Evolutionary conservation across 116 monocot species (phyloP), one percentile per base, ranked within the genome.

Genomic region (Iris pallida): DNA sequence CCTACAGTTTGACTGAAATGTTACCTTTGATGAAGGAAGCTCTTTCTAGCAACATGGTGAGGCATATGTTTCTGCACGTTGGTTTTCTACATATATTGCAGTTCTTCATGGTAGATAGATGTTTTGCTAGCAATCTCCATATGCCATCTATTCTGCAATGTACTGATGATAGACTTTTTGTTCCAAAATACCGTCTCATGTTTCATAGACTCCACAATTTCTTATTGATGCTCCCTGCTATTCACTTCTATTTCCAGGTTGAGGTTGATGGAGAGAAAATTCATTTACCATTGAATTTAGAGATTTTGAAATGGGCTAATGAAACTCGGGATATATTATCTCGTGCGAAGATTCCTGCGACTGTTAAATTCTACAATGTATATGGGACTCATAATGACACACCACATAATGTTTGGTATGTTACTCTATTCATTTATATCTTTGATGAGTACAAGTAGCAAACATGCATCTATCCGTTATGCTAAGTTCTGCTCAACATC

Each of bases 301-400:
- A 99, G 14, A 93, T 93, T 55, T 75, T 99, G 72, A 82, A 80
- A 72, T 93, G 88, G 99, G 90, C 99, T 61, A 83, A 76, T 68
- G 78, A 93, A 71, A 99, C 99, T 56, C 73, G 77, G 61, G 75
- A 93, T 75, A 73, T 99, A 61, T 47, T 99, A 45, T 84, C 90
- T 52, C 41, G 44, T 65, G 90, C 90, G 53, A 93, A 88, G 81
- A 70, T 99, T 82, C 93, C 99, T 9, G 69, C 75, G 63, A 71
- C 80, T 45, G 79, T 99, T 42, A 86, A 86, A 52, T 99, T 99
- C 65, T 99, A 88, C 68, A 99, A 99, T 42, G 55, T 67, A 67
- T 67, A 67, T 55, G 67, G 67, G 54, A 67, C 54, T 55, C 30
- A 49, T 55, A 17, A 42, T 40, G 67, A 55, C 42, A 67, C 67